These are phyloP conservation scores for Colletotrichum sp. DNA, from an alignment of 2,329 filamentous ascomycete genomes.

Conservation along the genomic window DNA sequence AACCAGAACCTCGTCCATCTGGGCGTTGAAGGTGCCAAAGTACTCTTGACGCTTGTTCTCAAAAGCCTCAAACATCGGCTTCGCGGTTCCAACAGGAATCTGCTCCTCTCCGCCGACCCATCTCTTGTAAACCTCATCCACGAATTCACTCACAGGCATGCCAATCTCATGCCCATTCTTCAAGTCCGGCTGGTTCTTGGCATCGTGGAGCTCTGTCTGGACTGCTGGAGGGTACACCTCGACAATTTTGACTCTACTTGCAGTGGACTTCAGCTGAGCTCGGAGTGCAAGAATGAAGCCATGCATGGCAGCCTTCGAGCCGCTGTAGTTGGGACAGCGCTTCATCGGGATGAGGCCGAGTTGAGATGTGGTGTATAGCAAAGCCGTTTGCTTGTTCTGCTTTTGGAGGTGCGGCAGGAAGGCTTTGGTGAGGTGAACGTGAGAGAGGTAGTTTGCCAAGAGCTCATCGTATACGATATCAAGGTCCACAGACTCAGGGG, in stretches of 20 bases:
- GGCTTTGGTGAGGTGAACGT: slow-evolving; percentile 29
- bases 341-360: slow-evolving; percentile 15
- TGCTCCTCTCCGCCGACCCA: slow-evolving; percentile 46
- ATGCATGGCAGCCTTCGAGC: slow-evolving; percentile 31
- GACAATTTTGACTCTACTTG: slow-evolving; percentile 23
- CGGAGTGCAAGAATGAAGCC: slow-evolving; percentile 28
- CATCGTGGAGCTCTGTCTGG: slow-evolving; percentile 22
- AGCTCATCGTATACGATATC: slow-evolving; percentile 31
- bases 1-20: background rate
- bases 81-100: background rate
- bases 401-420: slow-evolving; percentile 31
- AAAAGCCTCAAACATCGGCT: background rate
- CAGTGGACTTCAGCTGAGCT: slow-evolving; percentile 16
- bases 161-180: slow-evolving; percentile 28
- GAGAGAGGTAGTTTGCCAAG: slow-evolving; percentile 32
- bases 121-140: slow-evolving; percentile 48
- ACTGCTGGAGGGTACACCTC: slow-evolving; percentile 34
- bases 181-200: background rate
- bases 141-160: slow-evolving; percentile 43
- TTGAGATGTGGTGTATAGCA: slow-evolving; percentile 25
- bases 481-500: slow-evolving; percentile 31
- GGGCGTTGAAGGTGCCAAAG: background rate
- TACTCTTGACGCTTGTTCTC: background rate
- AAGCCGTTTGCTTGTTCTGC: slow-evolving; percentile 7
- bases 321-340: slow-evolving; percentile 29